Base-by-base conservation (phyloP, 192 early-diverging fungal genomes). In the Backusella circina region DNA sequence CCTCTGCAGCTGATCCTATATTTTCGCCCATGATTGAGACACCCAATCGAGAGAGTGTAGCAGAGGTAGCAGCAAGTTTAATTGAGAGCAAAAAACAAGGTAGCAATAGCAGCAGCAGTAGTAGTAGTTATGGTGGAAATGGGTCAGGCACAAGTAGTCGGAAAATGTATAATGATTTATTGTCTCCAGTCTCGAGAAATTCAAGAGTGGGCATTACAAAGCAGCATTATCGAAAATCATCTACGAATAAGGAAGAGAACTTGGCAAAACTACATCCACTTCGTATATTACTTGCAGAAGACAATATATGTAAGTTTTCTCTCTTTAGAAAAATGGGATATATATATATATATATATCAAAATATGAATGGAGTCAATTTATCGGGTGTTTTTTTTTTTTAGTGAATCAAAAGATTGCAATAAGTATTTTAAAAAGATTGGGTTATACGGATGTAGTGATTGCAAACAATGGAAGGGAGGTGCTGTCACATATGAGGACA, bases 401-500 rank as follows among this genome's bases (percentile, higher is more conserved):
- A 79, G 84, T 87, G 32, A 87, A 87, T 67, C 86, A 87, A 77
- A 85, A 84, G 67, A 84, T 87, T 38, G 84, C 84, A 28, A 78
- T 85, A 4, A 81, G 84, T 13, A 83, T 87, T 36, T 74, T 87
- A 30, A 87, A 85, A 57, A 68, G 84, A 44, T 61, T 87, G 4
- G 86, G 86, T 0, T 87, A 87, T 54, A 72, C 71, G 1, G 76
- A 82, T 61, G 86, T 85, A 10, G 80, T 80, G 3, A 74, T 87
- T 38, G 84, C 81, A 13, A 82, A 85, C 57, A 87, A 87, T 65
- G 86, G 86, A 35, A 77, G 78, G 2, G 84, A 85, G 32, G 86
- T 84, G 23, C 67, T 87, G 51, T 81, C 81, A 15, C 76, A 76
- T 61, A 72, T 87, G 75, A 77, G 75, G 73, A 70, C 36, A 33